Base-by-base conservation (phyloP, 2,329 filamentous ascomycete genomes). In the Venturia carpophila region DNA sequence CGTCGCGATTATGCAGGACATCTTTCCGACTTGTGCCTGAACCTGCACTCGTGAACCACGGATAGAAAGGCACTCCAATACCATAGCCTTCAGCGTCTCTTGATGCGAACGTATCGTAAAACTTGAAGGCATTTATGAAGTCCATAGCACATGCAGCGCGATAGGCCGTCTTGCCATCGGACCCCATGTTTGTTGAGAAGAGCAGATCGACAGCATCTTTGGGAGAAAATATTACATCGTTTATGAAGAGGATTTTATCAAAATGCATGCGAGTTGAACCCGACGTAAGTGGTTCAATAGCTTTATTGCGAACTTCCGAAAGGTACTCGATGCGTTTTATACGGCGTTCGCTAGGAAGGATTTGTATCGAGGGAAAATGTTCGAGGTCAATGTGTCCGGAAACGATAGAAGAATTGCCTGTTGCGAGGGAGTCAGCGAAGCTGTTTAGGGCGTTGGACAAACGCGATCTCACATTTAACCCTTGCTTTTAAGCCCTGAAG, bases 51-150 rank as follows among this genome's bases (percentile, higher is more conserved):
- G 83, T 80, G 73, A 89, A 88, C 76, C 86, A 88, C 0, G 89
- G 89, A 73, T 84, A 92, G 66, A 87, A 83, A 0, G 86, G 83
- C 49, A 88, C 79, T 5, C 88, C 83, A 42, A 84, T 81, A 37
- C 82, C 82, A 69, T 83, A 82, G 1, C 88, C 87, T 66, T 89
- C 82, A 2, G 79, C 76, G 69, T 91, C 89, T 17, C 89, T 81
- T 24, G 87, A 84, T 1, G 88, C 89, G 72, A 89, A 91, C 0
- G 87, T 85, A 72, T 92, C 89, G 73, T 92, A 91, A 72, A 86
- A 89, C 49, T 83, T 79, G 68, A 88, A 84, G 0, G 87, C 84
- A 64, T 83, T 82, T 67, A 85, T 83, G 70, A 87, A 91, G 75
- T 92, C 89, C 43, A 90, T 76, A 0, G 87, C 87, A 71, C 89